Percentiles rank a stretch among this genome's conserved stretches.
phyloP scores from a whole-genome alignment of 2,329 filamentous ascomycete species.

The Didymella pinodella region DNA sequence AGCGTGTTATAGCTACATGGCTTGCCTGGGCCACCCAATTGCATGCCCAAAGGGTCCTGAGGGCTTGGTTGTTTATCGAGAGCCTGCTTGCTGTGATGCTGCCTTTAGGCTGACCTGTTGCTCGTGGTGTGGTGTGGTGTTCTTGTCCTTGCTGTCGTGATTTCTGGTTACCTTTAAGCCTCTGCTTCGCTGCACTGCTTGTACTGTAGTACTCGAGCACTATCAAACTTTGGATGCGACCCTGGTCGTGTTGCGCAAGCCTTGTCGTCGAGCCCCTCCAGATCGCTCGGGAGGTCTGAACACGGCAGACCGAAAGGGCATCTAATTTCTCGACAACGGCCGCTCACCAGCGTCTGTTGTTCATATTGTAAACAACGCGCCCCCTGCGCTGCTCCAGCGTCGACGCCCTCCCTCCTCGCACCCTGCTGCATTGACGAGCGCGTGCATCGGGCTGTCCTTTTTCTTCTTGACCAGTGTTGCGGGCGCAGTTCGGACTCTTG shows the following conservation, averaged over 20 bases:
- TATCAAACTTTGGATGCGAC: slow-evolving; percentile 7
- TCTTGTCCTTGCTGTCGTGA: not conserved
- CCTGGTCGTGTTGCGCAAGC: slow-evolving; percentile 18
- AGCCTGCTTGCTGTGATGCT: slow-evolving; percentile 18
- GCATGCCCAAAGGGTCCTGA: slow-evolving; percentile 18
- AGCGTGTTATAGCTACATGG: slow-evolving; percentile 19
- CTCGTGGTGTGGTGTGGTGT: slow-evolving; percentile 20
- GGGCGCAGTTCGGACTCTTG: slow-evolving; percentile 24
- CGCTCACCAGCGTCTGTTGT: slow-evolving; percentile 13
- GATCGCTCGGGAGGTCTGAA: slow-evolving; percentile 29
- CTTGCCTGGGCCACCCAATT: slow-evolving; percentile 26
- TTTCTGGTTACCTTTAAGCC: too few species aligned
- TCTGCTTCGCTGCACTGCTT: not conserved
- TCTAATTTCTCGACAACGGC: slow-evolving; percentile 41
- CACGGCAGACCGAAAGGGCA: slow-evolving; percentile 34
- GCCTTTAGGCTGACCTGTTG: slow-evolving; percentile 22
- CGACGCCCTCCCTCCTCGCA: slow-evolving; percentile 26
- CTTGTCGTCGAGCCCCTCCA: slow-evolving; percentile 30
- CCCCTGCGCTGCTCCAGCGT: slow-evolving; percentile 26
- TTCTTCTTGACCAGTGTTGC: slow-evolving; percentile 33
- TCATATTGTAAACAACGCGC: slow-evolving; percentile 22
- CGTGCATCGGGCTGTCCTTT: slow-evolving; percentile 29
- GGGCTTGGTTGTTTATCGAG: slow-evolving; percentile 16
- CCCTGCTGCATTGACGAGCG: slow-evolving; percentile 34
- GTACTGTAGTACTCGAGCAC: not conserved